These are phyloP conservation scores for Dioscorea cayenensis DNA, from an alignment of 116 monocot genomes.

Conservation along the genomic window DNA sequence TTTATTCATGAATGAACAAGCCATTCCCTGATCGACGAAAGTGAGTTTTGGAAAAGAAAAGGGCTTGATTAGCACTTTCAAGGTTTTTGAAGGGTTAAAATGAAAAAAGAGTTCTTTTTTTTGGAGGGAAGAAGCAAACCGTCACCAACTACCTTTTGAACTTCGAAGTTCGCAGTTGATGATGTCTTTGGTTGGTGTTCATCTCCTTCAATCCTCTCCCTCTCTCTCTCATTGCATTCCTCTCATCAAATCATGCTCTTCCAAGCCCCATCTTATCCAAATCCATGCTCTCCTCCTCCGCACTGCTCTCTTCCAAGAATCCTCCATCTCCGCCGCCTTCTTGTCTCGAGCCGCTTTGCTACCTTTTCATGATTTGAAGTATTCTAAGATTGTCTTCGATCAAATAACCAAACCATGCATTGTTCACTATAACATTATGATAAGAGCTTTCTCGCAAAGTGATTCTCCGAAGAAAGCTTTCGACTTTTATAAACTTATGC, in stretches of 20 bases:
- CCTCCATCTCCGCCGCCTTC: conserved; percentile 16
- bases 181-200: not conserved
- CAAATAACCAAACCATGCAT: conserved; percentile 19
- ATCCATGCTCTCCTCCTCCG: conserved; percentile 35
- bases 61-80: not conserved
- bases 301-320: conserved; percentile 18
- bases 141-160: not conserved
- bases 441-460: conserved; percentile 32
- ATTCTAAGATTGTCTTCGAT: conserved; percentile 17
- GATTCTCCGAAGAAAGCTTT: conserved; percentile 19
- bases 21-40: too few relatives aligned
- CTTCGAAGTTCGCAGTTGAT: not conserved
- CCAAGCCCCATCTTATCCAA: conserved; percentile 26
- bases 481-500: conserved; percentile 40
- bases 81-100: too few relatives aligned
- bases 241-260: conserved; percentile 25
- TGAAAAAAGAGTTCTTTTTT: too few relatives aligned
- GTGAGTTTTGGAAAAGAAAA: not conserved
- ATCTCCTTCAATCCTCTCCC: not conserved
- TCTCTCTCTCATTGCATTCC: conserved; percentile 1
- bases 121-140: not conserved
- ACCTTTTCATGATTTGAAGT: conserved; percentile 3
- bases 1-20: not conserved
- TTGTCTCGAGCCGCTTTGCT: conserved; percentile 16
- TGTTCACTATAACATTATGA: conserved; percentile 43